Evolutionary conservation across 2,329 filamentous ascomycete species (phyloP).

Genomic region (Fusarium sambucinum): DNA sequence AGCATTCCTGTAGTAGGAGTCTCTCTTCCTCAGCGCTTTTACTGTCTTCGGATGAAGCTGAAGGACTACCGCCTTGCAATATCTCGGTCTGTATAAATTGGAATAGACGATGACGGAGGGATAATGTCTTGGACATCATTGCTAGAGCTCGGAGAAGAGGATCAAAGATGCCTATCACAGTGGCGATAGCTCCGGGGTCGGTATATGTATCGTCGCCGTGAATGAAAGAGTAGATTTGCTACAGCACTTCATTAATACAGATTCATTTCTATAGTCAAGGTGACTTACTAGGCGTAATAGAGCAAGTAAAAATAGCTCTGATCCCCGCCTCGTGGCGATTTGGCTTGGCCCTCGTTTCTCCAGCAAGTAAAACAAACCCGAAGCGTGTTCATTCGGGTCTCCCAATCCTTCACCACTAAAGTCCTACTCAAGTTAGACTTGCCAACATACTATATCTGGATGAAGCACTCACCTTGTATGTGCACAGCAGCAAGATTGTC

Average conservation of each 20-base stretch:
- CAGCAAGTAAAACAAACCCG: constrained; percentile 51
- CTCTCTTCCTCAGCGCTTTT: constrained; percentile 11
- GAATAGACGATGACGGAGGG: constrained; percentile 33
- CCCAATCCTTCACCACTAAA: constrained; percentile 50
- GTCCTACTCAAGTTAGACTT: constrained; percentile 42
- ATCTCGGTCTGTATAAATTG: constrained; percentile 12
- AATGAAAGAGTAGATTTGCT: constrained; percentile 53
- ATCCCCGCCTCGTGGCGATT: constrained; percentile 48
- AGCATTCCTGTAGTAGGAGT: constrained; percentile 39
- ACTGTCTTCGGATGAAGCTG: neutral
- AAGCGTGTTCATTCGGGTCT: constrained; percentile 49
- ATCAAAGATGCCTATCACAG: constrained; percentile 48
- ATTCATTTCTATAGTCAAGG: fast-evolving
- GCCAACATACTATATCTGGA: no score
- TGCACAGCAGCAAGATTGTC: constrained; percentile 50
- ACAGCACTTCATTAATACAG: neutral
- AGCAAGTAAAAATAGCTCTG: constrained; percentile 50
- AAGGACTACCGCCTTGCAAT: neutral
- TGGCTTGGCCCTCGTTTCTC: constrained; percentile 51
- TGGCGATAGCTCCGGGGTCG: constrained; percentile 49
- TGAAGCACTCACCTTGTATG: constrained; percentile 40
- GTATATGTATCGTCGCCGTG: constrained; percentile 49
- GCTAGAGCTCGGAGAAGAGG: constrained; percentile 49
- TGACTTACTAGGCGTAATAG: constrained; percentile 49
- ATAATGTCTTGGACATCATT: constrained; percentile 49